Evolutionary conservation across 768 basidiomycete species (phyloP).

Genomic region (Mrakia gelida): DNA sequence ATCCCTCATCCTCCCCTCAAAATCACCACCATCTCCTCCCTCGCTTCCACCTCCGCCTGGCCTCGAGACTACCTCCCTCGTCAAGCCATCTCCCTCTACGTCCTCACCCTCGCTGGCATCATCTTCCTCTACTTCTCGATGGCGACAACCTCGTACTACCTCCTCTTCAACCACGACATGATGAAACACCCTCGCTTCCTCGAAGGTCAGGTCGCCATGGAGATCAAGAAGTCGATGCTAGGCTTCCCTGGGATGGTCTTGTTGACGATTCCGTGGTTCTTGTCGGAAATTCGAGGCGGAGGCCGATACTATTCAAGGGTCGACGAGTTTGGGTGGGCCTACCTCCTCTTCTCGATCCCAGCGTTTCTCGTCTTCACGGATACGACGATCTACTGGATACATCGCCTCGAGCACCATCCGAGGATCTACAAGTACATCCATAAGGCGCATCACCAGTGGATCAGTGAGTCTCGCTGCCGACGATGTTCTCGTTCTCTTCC

Average conservation of each 20-base stretch:
- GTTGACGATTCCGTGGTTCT: conserved; percentile 89
- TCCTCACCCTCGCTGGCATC: conserved; percentile 74
- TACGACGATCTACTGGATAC: conserved; percentile 91
- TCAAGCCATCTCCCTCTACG: conserved; percentile 36
- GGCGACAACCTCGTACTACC: conserved; percentile 73
- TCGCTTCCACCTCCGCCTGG: conserved; percentile 54
- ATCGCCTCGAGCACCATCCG: conserved; percentile 81
- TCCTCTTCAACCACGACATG: conserved; percentile 79
- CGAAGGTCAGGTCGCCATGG: conserved; percentile 67
- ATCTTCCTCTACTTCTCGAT: conserved; percentile 81
- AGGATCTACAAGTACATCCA: conserved; percentile 82
- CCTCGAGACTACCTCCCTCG: conserved; percentile 63
- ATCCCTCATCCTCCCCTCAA: conserved; percentile 30
- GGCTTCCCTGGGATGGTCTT: conserved; percentile 79
- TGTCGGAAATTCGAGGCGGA: conserved; percentile 82
- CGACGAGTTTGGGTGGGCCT: conserved; percentile 64
- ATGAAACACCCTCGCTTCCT: conserved; percentile 91
- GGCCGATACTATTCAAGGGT: conserved; percentile 71
- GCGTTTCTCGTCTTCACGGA: conserved; percentile 80
- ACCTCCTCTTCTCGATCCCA: conserved; percentile 35
- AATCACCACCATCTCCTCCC: conserved; percentile 15
- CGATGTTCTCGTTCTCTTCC: too few species aligned
- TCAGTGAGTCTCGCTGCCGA: conserved; percentile 65
- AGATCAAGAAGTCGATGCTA: conserved; percentile 68
- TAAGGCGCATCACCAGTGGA: conserved; percentile 99